These are phyloP conservation scores for Pseudozyma hubeiensis DNA, from an alignment of 1,284 basidiomycete genomes.

Conservation along the genomic window DNA sequence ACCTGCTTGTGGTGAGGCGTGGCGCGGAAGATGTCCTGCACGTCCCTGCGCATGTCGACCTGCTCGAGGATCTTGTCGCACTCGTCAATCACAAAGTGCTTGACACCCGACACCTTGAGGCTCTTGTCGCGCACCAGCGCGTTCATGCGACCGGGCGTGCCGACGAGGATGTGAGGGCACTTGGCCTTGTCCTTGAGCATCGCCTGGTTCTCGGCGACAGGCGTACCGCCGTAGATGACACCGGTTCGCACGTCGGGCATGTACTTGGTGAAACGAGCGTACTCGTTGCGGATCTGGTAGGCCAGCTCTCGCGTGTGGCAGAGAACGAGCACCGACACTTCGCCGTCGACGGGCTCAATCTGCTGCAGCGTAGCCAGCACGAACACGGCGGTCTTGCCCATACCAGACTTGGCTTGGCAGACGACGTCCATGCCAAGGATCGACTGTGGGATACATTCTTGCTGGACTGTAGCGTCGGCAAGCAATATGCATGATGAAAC, in stretches of 20 bases:
- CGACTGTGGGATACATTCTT: slow-evolving; percentile 99
- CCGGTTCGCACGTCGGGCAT: slow-evolving; percentile 98
- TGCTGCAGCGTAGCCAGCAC: slow-evolving; percentile 98
- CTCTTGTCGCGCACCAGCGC: slow-evolving; percentile 67
- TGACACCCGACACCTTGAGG: slow-evolving; percentile 66
- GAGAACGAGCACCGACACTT: slow-evolving; percentile 95
- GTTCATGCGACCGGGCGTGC: slow-evolving; percentile 82
- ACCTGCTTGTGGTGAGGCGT: slow-evolving; percentile 99
- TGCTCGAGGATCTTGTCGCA: slow-evolving; percentile 99
- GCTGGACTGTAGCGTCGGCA: slow-evolving; percentile 79
- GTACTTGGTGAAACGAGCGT: slow-evolving; percentile 98
- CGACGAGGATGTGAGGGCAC: slow-evolving; percentile 98
- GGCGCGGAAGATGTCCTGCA: slow-evolving; percentile 99
- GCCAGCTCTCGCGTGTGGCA: slow-evolving; percentile 99
- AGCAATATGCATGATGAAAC: not conserved
- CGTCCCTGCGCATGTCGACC: slow-evolving; percentile 99
- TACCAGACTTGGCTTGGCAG: slow-evolving; percentile 99
- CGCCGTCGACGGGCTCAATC: slow-evolving; percentile 96
- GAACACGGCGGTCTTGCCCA: slow-evolving; percentile 99
- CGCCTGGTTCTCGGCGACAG: slow-evolving; percentile 93
- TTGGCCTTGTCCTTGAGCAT: slow-evolving; percentile 93
- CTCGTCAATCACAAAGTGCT: slow-evolving; percentile 98
- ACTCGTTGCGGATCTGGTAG: slow-evolving; percentile 99
- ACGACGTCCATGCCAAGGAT: slow-evolving; percentile 99
- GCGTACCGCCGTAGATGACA: slow-evolving; percentile 97